Percentiles rank a stretch among this genome's conserved stretches.
phyloP scores from a whole-genome alignment of 306 rosid species.

The Acacia confusa region DNA sequence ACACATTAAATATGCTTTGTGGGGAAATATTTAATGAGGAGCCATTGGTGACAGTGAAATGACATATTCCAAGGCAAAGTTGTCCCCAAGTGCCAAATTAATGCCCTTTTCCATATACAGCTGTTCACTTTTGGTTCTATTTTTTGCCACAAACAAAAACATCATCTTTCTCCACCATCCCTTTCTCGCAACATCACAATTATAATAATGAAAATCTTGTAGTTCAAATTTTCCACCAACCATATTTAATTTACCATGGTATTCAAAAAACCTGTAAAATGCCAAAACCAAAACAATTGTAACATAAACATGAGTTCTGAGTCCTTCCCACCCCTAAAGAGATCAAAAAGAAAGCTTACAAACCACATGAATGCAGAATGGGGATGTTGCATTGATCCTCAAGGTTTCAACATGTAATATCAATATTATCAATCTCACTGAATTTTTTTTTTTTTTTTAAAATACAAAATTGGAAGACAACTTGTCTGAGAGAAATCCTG shows the following conservation, averaged over 20 bases:
- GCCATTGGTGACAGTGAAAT: slow-evolving; percentile 6
- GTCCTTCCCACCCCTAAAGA: not conserved
- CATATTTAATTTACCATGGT: not conserved
- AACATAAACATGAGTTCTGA: not conserved
- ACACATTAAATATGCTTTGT: not conserved
- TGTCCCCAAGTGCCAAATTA: not conserved
- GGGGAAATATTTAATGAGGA: slow-evolving; percentile 14
- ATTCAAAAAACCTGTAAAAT: not conserved
- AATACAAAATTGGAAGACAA: slow-evolving; percentile 24
- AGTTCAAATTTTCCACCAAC: not conserved
- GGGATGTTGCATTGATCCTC: not conserved
- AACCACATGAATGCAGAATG: not conserved
- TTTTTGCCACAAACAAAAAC: not conserved
- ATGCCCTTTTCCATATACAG: not conserved
- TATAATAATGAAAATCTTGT: not conserved
- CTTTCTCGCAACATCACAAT: not conserved
- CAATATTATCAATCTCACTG: not conserved
- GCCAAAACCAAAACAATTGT: not conserved
- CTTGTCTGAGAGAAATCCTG: not conserved
- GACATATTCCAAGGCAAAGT: not conserved
- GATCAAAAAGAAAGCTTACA: not conserved
- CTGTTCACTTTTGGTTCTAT: not conserved
- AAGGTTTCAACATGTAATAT: not conserved
- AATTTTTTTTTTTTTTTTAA: too few relatives aligned
- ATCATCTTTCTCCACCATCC: not conserved